These are phyloP conservation scores for Basidiobolus heterosporus DNA, from an alignment of 371 early-diverging fungal species.

Conservation along the genomic window DNA sequence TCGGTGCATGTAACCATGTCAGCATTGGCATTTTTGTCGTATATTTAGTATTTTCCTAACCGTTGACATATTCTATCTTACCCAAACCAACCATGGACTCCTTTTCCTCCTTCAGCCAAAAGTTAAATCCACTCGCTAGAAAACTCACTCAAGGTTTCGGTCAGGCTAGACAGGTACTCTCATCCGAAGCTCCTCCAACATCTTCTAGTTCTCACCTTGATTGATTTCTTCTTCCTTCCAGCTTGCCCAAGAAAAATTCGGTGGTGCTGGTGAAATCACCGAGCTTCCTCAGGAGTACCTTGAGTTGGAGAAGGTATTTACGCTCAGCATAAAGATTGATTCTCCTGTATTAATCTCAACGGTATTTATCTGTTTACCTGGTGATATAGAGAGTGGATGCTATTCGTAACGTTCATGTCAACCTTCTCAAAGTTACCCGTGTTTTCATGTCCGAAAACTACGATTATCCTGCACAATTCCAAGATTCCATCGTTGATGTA, in stretches of 20 bases:
- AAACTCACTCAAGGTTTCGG: too few species aligned
- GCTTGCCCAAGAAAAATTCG: constrained; percentile 79
- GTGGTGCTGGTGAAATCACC: constrained; percentile 57
- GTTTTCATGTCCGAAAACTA: constrained; percentile 52
- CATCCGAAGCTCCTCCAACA: too few species aligned
- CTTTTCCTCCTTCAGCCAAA: too few species aligned
- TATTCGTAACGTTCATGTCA: constrained; percentile 38
- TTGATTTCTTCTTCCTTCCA: constrained; percentile 9
- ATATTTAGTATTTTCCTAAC: too few species aligned
- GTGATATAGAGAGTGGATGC: constrained; percentile 40
- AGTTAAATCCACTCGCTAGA: too few species aligned
- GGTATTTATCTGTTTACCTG: background rate
- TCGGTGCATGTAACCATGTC: too few species aligned
- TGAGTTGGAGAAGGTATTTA: constrained; percentile 49
- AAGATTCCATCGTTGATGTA: constrained; percentile 49
- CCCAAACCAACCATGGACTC: too few species aligned
- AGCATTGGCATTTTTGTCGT: too few species aligned
- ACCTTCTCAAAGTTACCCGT: constrained; percentile 55
- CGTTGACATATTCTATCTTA: too few species aligned
- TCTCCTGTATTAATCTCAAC: too few species aligned
- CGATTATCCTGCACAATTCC: constrained; percentile 59
- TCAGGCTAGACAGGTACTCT: too few species aligned
- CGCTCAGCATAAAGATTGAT: background rate
- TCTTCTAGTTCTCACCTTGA: too few species aligned
- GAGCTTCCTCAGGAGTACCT: constrained; percentile 81